Conservation (phyloP, 2,329 filamentous ascomycete genomes). For the Botryosphaeria dothidea region DNA sequence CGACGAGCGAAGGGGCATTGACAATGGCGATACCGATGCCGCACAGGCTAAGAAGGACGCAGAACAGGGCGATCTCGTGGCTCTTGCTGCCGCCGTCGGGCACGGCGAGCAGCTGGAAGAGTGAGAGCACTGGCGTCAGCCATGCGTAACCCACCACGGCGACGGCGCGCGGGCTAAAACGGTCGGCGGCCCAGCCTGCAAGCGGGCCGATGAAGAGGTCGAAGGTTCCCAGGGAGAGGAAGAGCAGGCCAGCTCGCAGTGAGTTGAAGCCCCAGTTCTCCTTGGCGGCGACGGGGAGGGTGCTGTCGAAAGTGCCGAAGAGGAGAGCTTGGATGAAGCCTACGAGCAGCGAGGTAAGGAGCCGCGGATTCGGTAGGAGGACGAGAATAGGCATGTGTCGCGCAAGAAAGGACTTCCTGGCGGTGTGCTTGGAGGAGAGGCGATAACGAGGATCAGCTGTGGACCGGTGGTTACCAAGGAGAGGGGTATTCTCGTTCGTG, state of each 20-base stretch:
- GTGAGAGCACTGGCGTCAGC: slow-evolving; percentile 37
- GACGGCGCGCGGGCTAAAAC: slow-evolving; percentile 45
- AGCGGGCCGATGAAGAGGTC: slow-evolving; percentile 49
- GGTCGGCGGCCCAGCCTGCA: slow-evolving; percentile 50
- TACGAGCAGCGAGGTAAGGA: slow-evolving; percentile 38
- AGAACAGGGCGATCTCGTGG: slow-evolving; percentile 48
- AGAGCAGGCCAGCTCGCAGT: slow-evolving; percentile 46
- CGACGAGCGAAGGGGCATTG: slow-evolving; percentile 57
- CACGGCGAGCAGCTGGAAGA: background rate
- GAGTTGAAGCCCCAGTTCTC: slow-evolving; percentile 48
- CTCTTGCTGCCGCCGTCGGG: slow-evolving; percentile 14
- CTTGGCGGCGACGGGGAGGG: slow-evolving; percentile 46
- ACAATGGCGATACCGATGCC: slow-evolving; percentile 57
- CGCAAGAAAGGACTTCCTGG: slow-evolving; percentile 42
- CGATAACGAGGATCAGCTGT: background rate
- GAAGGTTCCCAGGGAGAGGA: slow-evolving; percentile 46
- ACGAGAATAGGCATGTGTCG: slow-evolving; percentile 51
- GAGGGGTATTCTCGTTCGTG: slow-evolving; percentile 29
- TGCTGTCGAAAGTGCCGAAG: slow-evolving; percentile 49
- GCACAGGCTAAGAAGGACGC: slow-evolving; percentile 46
- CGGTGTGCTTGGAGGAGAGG: slow-evolving; percentile 33
- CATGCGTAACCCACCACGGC: slow-evolving; percentile 47
- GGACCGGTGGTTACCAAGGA: slow-evolving; percentile 22
- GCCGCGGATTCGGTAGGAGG: slow-evolving; percentile 35
- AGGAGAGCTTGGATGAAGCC: slow-evolving; percentile 46